Percentiles rank a stretch among this genome's conserved stretches.
These are phyloP conservation scores for Phytophthora kernoviae DNA, from an alignment of 352 stramenopile species.

Conservation along the genomic window DNA sequence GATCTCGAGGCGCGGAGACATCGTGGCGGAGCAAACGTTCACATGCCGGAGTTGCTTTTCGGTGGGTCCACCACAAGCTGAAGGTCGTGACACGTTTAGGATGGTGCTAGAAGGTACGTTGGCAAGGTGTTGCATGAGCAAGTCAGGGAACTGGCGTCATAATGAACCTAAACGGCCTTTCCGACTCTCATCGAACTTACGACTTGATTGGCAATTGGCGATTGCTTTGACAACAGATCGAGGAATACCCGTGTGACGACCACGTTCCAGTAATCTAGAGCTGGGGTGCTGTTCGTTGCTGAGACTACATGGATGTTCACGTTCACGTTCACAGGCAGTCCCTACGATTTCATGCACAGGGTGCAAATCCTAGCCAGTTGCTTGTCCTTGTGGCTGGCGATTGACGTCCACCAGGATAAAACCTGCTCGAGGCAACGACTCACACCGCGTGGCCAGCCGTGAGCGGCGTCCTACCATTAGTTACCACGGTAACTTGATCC, in stretches of 20 bases:
- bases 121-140: background rate
- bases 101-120: background rate
- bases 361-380: conserved; percentile 20
- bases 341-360: background rate
- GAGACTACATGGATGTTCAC: conserved; percentile 27
- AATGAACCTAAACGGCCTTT: too few species aligned
- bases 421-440: conserved; percentile 12
- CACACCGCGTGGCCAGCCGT: background rate
- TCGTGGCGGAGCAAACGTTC: conserved; percentile 17
- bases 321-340: too few species aligned
- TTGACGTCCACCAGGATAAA: background rate
- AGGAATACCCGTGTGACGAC: conserved; percentile 1
- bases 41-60: conserved; percentile 33
- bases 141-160: background rate
- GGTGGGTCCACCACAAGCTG: conserved; percentile 22
- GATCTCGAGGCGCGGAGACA: conserved; percentile 30
- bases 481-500: conserved; percentile 5
- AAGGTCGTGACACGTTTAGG: conserved; percentile 4
- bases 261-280: conserved; percentile 11
- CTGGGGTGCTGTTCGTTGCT: conserved; percentile 7
- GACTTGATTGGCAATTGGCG: too few species aligned
- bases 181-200: background rate
- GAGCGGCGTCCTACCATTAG: conserved; percentile 3
- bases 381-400: conserved; percentile 15
- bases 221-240: background rate